Conservation (phyloP, 176 grass and related monocot species). For the Musa acuminata region DNA sequence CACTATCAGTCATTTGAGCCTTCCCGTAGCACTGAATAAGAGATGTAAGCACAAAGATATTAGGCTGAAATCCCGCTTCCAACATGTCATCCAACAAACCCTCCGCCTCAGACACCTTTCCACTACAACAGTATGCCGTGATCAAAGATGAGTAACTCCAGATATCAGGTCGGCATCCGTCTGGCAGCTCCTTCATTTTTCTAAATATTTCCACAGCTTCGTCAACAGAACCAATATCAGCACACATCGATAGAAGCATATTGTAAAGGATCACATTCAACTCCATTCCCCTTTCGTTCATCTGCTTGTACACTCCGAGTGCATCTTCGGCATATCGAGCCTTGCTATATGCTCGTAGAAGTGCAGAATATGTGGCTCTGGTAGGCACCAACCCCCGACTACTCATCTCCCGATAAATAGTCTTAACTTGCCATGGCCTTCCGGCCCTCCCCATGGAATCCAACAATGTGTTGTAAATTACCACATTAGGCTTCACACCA, state of each 20-base stretch:
- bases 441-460: conserved; percentile 69
- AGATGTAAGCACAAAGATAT: conserved; percentile 81
- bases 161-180: conserved; percentile 50
- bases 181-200: conserved; percentile 58
- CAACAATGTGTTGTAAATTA: conserved; percentile 73
- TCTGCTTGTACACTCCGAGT: conserved; percentile 41
- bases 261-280: conserved; percentile 50
- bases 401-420: conserved; percentile 63
- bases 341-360: conserved; percentile 71
- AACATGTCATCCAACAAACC: conserved; percentile 65
- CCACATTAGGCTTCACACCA: conserved; percentile 60
- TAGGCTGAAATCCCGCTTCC: conserved; percentile 48
- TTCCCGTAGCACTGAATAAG: conserved; percentile 79
- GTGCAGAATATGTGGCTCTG: conserved; percentile 47
- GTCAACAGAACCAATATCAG: conserved; percentile 62
- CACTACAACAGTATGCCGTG: conserved; percentile 62
- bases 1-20: conserved; percentile 36
- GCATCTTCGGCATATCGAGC: conserved; percentile 74
- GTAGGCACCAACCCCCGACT: conserved; percentile 34
- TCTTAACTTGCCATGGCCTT: conserved; percentile 90
- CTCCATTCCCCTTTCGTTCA: conserved; percentile 44
- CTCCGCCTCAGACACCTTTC: conserved; percentile 51
- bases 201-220: conserved; percentile 68
- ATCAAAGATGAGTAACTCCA: conserved; percentile 88
- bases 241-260: conserved; percentile 81